phyloP scores from a whole-genome alignment of 345 rosid species.

The Erysimum cheiranthoides region DNA sequence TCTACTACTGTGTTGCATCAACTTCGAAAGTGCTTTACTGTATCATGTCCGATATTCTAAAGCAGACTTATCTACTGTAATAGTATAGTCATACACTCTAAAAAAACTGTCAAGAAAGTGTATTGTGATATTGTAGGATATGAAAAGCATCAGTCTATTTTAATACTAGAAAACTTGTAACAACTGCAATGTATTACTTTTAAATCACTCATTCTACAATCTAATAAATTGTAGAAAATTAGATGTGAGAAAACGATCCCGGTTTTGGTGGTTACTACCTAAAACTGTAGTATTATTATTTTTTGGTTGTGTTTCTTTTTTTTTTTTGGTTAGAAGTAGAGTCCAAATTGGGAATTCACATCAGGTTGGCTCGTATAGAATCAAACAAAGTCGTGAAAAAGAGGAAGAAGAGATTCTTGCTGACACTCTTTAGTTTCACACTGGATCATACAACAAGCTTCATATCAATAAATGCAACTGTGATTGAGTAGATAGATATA shows the following conservation, averaged over 20 bases:
- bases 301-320: background rate
- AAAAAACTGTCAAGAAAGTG: slow-evolving; percentile 6
- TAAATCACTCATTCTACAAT: slow-evolving; percentile 18
- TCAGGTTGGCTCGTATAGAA: background rate
- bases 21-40: background rate
- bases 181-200: slow-evolving; percentile 27
- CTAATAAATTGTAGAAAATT: slow-evolving; percentile 4
- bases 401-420: slow-evolving; percentile 16
- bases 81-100: background rate
- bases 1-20: background rate
- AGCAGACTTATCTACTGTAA: background rate
- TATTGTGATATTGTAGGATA: background rate
- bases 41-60: background rate
- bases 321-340: background rate
- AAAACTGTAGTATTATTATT: background rate
- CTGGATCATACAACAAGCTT: slow-evolving; percentile 15
- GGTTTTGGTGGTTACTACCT: slow-evolving; percentile 24
- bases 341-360: background rate
- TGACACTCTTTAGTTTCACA: slow-evolving; percentile 44
- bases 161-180: background rate
- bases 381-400: slow-evolving; percentile 27
- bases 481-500: slow-evolving; percentile 35
- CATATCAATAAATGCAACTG: slow-evolving; percentile 36
- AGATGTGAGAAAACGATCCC: slow-evolving; percentile 8
- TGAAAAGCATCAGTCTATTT: background rate